Evolutionary conservation across 2,329 filamentous ascomycete genomes (phyloP), one percentile per base, ranked within the genome.

Genomic region (Phialophora tarda): DNA sequence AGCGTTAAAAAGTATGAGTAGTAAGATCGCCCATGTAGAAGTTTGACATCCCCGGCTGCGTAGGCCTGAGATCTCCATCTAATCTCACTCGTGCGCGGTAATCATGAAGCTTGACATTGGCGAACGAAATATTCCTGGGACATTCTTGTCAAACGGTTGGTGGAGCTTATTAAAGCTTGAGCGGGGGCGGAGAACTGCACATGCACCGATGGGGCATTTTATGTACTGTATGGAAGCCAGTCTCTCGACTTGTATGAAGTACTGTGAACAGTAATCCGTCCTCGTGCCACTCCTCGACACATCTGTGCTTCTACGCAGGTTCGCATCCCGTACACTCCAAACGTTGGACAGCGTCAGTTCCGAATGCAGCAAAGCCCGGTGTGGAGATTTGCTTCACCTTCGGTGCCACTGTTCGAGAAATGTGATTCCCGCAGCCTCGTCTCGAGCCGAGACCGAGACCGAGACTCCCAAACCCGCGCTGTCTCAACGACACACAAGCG

Each of bases 401-500:
- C 38, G 2, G 14, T 41, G 17, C 38, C 17, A 44, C 48, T 21
- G 48, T 26, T 51, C 24, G 48, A 12, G 48, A 26, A 24, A 12
- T 12, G 8, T 26, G 48, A 1, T 21, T 51, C 24, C 48, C 48
- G 24, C 48, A 51, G 48, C 48, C 38, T 51, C 24, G 53, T 51
- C 48, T 24, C 48, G 48, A 24, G 2, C 48, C 48, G 2, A n/a
- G n/a, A n/a, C n/a, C n/a, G n/a, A n/a, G n/a, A n/a, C n/a, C n/a
- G n/a, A 51, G 23, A 51, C 23, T 26, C 26, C n/a, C 26, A 23
- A 21, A 51, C 48, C 21, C 21, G 48, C 48, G 3, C 21, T 51
- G 48, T 51, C 21, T 51, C 48, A 51, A 38, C 28, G 41, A 34
- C 38, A 34, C 14, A 21, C 34, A 59, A 59, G 57, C 57, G 57